Conservation (phyloP, 371 early-diverging fungal species). For the Dichotomocladium elegans region DNA sequence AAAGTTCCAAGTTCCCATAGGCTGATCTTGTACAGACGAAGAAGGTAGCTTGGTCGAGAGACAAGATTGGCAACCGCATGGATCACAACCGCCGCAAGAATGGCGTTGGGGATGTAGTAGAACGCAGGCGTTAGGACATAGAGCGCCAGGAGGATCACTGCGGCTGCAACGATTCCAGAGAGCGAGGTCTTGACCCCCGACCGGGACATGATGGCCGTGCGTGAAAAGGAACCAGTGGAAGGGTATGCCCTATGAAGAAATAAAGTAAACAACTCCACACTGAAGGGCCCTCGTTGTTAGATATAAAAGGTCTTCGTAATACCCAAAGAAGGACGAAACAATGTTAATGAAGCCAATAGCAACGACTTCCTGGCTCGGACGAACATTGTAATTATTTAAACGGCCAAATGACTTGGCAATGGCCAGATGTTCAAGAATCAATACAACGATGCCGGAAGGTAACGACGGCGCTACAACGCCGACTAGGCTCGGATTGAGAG, state of each 20-base stretch:
- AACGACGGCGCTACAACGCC: slow-evolving; percentile 47
- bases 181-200: slow-evolving; percentile 82
- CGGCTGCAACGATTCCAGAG: slow-evolving; percentile 71
- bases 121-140: slow-evolving; percentile 80
- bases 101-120: slow-evolving; percentile 80
- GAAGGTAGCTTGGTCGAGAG: slow-evolving; percentile 30
- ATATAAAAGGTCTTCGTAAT: slow-evolving; percentile 1
- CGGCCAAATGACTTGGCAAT: slow-evolving; percentile 79
- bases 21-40: slow-evolving; percentile 38
- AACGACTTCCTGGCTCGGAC: slow-evolving; percentile 79
- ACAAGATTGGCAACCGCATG: slow-evolving; percentile 63
- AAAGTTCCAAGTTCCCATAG: slow-evolving; percentile 53
- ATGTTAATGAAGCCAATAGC: slow-evolving; percentile 84
- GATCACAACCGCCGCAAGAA: slow-evolving; percentile 78
- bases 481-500: slow-evolving; percentile 29
- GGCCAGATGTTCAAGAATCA: slow-evolving; percentile 82
- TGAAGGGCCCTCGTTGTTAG: background rate
- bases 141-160: slow-evolving; percentile 75
- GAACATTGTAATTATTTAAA: slow-evolving; percentile 60
- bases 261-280: background rate
- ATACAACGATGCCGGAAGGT: slow-evolving; percentile 64
- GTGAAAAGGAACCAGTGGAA: slow-evolving; percentile 47
- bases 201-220: slow-evolving; percentile 71
- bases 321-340: slow-evolving; percentile 77
- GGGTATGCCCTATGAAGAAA: slow-evolving; percentile 28